These are phyloP conservation scores for Centrapalus pauciflorus DNA, from an alignment of 129 eudicot species.

Conservation along the genomic window DNA sequence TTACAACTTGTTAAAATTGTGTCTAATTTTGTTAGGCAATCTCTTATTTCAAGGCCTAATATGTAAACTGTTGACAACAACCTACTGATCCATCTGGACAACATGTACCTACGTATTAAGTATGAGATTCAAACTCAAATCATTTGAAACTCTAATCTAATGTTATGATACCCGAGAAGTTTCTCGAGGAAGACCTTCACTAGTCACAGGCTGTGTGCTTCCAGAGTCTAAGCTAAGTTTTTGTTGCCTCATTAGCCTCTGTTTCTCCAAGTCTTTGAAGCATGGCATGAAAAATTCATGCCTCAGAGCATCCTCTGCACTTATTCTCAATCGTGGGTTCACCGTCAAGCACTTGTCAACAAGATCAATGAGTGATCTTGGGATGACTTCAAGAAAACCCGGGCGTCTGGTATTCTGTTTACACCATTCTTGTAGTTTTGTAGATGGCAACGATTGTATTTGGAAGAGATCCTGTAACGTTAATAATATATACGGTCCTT, in stretches of 20 bases:
- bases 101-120: no score
- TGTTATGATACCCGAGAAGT: neutral
- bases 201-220: slow-evolving; percentile 13
- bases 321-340: slow-evolving; percentile 79
- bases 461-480: slow-evolving; percentile 66
- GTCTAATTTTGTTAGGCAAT: no score
- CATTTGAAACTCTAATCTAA: neutral
- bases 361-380: slow-evolving; percentile 69
- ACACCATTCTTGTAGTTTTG: slow-evolving; percentile 72
- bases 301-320: slow-evolving; percentile 81
- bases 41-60: no score
- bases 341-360: slow-evolving; percentile 85
- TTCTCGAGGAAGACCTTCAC: slow-evolving; percentile 26
- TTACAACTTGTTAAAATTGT: no score
- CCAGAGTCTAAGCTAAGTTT: slow-evolving; percentile 34
- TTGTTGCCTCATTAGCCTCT: slow-evolving; percentile 53
- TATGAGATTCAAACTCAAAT: neutral
- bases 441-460: slow-evolving; percentile 38
- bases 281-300: slow-evolving; percentile 84
- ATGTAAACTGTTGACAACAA: no score
- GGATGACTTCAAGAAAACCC: slow-evolving; percentile 47
- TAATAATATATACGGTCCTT: neutral
- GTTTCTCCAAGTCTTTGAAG: slow-evolving; percentile 39
- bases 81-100: no score
- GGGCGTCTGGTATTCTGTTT: slow-evolving; percentile 49